Conservation (phyloP, 1,284 basidiomycete species). For the Trametes sp. region DNA sequence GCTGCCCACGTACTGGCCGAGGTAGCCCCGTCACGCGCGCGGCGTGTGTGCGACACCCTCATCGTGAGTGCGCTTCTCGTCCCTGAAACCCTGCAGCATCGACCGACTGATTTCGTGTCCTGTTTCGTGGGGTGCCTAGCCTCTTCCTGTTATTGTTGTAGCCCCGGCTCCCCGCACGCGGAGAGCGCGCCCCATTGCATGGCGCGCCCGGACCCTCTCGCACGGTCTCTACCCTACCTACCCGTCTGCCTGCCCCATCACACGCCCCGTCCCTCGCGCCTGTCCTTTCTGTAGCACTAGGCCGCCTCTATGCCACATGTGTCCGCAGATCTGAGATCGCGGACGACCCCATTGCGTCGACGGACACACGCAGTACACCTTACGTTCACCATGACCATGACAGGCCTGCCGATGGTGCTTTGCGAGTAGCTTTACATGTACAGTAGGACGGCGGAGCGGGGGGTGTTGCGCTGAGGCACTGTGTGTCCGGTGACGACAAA, state of each 20-base stretch:
- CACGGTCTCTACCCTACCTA: neutral
- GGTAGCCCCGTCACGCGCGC: conserved; percentile 24
- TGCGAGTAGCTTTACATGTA: neutral
- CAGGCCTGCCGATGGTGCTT: neutral
- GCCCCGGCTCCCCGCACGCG: conserved; percentile 1
- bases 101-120: neutral
- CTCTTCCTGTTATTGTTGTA: too few relatives aligned
- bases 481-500: conserved; percentile 12
- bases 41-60: conserved; percentile 5
- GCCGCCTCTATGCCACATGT: conserved; percentile 10
- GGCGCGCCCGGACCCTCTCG: conserved; percentile 1
- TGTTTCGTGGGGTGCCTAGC: too few relatives aligned
- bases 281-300: conserved; percentile 17
- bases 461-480: conserved; percentile 19
- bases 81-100: neutral
- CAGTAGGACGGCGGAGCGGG: conserved; percentile 9
- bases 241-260: neutral
- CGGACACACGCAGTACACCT: neutral
- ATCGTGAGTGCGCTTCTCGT: conserved; percentile 1
- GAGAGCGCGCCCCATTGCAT: conserved; percentile 9
- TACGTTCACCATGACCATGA: neutral
- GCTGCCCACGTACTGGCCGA: conserved; percentile 41
- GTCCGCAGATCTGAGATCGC: conserved; percentile 27
- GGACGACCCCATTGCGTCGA: too few relatives aligned
- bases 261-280: conserved; percentile 2